phyloP scores from a whole-genome alignment of 2,329 filamentous ascomycete species.

The Metarhizium brunneum region DNA sequence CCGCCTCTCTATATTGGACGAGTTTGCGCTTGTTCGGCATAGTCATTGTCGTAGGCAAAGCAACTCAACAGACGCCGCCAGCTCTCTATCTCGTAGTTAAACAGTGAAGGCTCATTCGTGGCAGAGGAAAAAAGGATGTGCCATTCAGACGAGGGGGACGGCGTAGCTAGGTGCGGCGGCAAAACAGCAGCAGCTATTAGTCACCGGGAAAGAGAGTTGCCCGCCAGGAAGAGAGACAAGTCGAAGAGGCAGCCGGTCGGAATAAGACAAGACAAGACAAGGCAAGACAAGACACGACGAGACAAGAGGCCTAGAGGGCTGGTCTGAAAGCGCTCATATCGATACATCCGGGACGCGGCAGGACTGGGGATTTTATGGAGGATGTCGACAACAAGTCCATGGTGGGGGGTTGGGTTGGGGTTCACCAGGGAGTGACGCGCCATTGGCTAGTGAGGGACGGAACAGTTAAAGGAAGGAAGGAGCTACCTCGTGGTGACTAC shows the following conservation, averaged over 20 bases:
- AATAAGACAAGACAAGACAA: no score
- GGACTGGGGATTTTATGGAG: no score
- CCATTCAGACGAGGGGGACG: neutral
- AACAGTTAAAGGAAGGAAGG: neutral
- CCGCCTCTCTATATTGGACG: constrained; percentile 1
- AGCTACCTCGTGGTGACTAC: no score
- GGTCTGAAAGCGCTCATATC: no score
- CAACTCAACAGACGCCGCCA: neutral
- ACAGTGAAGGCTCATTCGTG: neutral
- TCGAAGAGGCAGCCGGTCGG: neutral
- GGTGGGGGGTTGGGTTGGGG: no score
- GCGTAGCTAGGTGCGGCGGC: neutral
- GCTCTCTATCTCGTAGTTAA: neutral
- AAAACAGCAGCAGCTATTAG: neutral
- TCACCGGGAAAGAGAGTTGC: neutral
- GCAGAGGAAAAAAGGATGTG: neutral
- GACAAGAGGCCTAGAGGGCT: no score
- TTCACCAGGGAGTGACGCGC: no score
- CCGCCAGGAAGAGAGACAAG: no score
- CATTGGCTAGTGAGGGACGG: no score
- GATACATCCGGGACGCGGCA: no score
- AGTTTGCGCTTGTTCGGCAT: constrained; percentile 19
- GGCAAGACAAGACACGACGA: no score
- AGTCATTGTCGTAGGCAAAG: neutral
- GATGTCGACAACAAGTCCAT: no score